Percentiles rank a stretch among this genome's conserved stretches.
These are phyloP conservation scores for Symbiotaphrina buchneri DNA, from an alignment of 495 filamentous ascomycete genomes.

Conservation along the genomic window DNA sequence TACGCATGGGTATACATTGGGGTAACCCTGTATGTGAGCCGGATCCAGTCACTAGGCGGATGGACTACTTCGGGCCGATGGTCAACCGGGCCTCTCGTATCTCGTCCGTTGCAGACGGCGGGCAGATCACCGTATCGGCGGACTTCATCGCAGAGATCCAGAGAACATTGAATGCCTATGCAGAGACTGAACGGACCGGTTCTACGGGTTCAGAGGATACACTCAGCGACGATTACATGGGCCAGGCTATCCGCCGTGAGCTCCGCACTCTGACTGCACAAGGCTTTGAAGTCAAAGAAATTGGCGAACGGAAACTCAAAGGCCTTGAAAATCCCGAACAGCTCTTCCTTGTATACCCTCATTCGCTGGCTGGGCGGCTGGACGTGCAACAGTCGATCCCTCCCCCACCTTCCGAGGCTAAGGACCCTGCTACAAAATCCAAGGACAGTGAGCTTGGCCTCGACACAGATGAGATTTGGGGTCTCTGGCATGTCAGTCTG, in stretches of 20 bases:
- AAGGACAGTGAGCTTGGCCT: constrained; percentile 21
- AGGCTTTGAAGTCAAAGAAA: constrained; percentile 91
- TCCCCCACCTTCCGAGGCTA: constrained; percentile 12
- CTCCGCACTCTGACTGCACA: constrained; percentile 70
- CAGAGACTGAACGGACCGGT: constrained; percentile 46
- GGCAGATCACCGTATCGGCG: constrained; percentile 86
- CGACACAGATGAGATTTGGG: constrained; percentile 68
- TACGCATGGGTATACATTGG: constrained; percentile 95
- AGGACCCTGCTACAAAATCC: constrained; percentile 13
- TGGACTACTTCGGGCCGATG: constrained; percentile 99
- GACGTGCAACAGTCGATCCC: constrained; percentile 32
- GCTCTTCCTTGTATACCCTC: constrained; percentile 83
- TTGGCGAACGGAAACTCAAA: constrained; percentile 84
- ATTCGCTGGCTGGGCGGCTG: constrained; percentile 63
- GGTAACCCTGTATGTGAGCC: constrained; percentile 83
- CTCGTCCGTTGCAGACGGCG: constrained; percentile 83
- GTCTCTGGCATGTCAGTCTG: constrained; percentile 70
- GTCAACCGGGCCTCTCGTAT: constrained; percentile 93
- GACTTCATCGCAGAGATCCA: constrained; percentile 95
- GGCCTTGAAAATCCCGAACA: constrained; percentile 94
- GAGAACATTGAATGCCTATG: constrained; percentile 66
- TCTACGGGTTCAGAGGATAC: constrained; percentile 45
- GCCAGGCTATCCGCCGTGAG: constrained; percentile 61
- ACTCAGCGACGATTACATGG: constrained; percentile 45
- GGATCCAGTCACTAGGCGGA: constrained; percentile 87